phyloP scores from a whole-genome alignment of 371 early-diverging fungal species.

The Massospora cicadina region DNA sequence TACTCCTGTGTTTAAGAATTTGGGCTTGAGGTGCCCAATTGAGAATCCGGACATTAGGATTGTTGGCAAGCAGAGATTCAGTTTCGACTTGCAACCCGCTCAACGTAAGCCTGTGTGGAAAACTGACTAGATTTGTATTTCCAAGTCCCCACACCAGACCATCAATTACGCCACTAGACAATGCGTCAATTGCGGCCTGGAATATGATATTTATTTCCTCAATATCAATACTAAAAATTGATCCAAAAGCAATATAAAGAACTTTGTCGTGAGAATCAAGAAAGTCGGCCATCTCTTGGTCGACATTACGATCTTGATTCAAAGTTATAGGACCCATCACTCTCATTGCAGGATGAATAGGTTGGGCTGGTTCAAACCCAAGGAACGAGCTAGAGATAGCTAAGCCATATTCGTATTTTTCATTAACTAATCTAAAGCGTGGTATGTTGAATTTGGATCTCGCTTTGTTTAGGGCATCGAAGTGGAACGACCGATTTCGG shows the following conservation, averaged over 20 bases:
- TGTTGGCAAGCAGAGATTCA: not conserved
- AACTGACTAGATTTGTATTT: not conserved
- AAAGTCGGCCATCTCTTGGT: not conserved
- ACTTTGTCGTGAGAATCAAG: not conserved
- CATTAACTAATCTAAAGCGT: not conserved
- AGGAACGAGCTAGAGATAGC: not conserved
- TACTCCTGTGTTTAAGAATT: constrained; percentile 10
- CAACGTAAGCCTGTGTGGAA: not conserved
- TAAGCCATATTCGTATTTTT: not conserved
- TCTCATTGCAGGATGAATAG: not conserved
- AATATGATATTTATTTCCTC: not conserved
- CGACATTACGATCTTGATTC: not conserved
- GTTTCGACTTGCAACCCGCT: not conserved
- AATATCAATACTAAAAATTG: not conserved
- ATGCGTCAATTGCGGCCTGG: not conserved
- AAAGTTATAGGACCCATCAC: constrained; percentile 1
- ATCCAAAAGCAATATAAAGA: constrained; percentile 2
- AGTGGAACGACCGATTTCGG: not conserved
- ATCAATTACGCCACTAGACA: not conserved
- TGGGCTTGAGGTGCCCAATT: constrained; percentile 9
- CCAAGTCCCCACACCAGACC: not conserved
- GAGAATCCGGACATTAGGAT: constrained; percentile 9
- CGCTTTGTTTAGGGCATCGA: not conserved
- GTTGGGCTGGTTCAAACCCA: not conserved
- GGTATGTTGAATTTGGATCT: not conserved